phyloP scores from a whole-genome alignment of 192 early-diverging fungal species.

The Spizellomyces punctatus region DNA sequence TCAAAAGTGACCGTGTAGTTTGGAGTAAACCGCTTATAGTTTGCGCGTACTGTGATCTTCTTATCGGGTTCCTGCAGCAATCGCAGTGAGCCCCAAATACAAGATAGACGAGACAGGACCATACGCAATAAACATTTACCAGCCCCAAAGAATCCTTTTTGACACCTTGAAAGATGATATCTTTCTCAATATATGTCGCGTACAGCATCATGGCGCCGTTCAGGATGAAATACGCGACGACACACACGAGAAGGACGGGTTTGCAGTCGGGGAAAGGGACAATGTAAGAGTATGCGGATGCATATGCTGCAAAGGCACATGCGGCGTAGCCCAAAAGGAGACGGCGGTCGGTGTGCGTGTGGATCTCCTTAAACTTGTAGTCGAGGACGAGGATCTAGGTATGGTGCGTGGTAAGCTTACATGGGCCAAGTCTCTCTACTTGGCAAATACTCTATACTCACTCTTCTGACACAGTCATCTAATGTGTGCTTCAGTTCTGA shows the following conservation, averaged over 20 bases:
- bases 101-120: not conserved
- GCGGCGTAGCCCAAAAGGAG: conserved; percentile 80
- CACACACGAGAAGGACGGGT: conserved; percentile 37
- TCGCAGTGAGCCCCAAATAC: not conserved
- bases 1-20: conserved; percentile 33
- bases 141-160: conserved; percentile 34
- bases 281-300: conserved; percentile 42
- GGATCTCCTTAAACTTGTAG: conserved; percentile 57
- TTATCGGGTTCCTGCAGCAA: conserved; percentile 7
- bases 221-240: conserved; percentile 41
- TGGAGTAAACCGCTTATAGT: conserved; percentile 28
- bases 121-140: conserved; percentile 12
- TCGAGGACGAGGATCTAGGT: conserved; percentile 41
- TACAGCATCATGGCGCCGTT: conserved; percentile 42
- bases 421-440: not conserved
- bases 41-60: conserved; percentile 25
- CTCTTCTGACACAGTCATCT: conserved; percentile 44
- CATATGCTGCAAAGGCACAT: conserved; percentile 71
- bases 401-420: not conserved
- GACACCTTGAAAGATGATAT: conserved; percentile 45
- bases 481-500: conserved; percentile 49
- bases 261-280: conserved; percentile 46
- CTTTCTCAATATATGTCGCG: conserved; percentile 37
- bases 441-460: conserved; percentile 1
- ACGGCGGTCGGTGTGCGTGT: conserved; percentile 81